These are phyloP conservation scores for Kodamaea fungicola DNA, from an alignment of 1,139 yeast genomes.

Conservation along the genomic window DNA sequence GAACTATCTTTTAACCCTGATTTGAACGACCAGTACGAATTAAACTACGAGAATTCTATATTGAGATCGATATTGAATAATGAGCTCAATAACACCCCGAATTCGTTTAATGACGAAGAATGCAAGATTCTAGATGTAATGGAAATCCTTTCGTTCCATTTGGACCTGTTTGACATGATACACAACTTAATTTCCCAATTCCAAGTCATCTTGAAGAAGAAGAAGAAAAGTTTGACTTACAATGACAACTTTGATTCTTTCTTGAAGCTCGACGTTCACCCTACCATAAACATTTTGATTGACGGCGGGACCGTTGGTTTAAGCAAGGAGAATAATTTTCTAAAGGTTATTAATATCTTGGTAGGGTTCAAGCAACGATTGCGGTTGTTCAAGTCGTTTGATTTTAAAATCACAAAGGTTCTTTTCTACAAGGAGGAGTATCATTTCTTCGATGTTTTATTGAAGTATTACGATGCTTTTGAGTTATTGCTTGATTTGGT, in stretches of 20 bases:
- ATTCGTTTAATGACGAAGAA: constrained; percentile 15
- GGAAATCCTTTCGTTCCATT: constrained; percentile 16
- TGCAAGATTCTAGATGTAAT: constrained; percentile 16
- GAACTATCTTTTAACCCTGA: constrained; percentile 13
- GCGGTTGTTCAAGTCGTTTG: not conserved
- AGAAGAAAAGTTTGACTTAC: not conserved
- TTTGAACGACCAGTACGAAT: constrained; percentile 11
- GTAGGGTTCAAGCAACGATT: constrained; percentile 2
- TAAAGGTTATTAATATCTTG: constrained; percentile 4
- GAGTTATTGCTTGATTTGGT: constrained; percentile 7
- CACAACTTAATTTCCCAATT: constrained; percentile 3
- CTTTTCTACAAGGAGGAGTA: constrained; percentile 14
- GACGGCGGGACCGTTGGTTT: constrained; percentile 11
- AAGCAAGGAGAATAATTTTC: constrained; percentile 6
- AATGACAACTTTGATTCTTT: not conserved
- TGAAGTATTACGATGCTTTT: constrained; percentile 9
- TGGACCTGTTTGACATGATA: constrained; percentile 11
- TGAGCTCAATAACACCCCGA: constrained; percentile 14
- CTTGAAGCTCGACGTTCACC: not conserved
- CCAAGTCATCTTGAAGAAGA: constrained; percentile 2
- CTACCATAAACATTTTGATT: constrained; percentile 3
- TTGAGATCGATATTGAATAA: constrained; percentile 13
- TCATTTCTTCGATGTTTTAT: constrained; percentile 12
- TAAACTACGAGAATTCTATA: constrained; percentile 15
- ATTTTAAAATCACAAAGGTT: constrained; percentile 3